Conservation (phyloP, 1,139 yeast species). For the Debaryomyces sp. region DNA sequence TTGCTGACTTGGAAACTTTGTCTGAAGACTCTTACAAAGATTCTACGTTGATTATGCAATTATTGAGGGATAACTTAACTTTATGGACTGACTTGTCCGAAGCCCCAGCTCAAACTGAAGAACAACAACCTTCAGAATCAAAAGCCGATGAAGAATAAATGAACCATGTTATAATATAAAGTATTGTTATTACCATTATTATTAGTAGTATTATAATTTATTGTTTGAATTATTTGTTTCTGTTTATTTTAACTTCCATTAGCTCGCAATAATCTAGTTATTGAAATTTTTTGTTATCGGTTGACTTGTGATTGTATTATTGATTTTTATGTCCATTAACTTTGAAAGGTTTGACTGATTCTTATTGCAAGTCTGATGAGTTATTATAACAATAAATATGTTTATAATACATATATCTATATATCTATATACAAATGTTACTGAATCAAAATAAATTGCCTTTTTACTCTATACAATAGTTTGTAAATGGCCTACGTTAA, state of each 20-base stretch:
- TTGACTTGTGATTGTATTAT: constrained; percentile 1
- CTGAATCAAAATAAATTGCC: constrained; percentile 1
- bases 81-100: constrained; percentile 99
- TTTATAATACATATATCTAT: constrained; percentile 4
- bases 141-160: constrained; percentile 42
- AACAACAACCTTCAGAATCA: constrained; percentile 41
- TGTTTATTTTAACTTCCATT: constrained; percentile 6
- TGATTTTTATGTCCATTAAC: constrained; percentile 2
- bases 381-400: constrained; percentile 5
- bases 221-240: constrained; percentile 11
- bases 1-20: constrained; percentile 96
- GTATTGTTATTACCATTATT: constrained; percentile 12
- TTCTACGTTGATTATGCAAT: constrained; percentile 97
- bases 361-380: not conserved
- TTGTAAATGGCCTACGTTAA: not conserved
- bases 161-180: constrained; percentile 12
- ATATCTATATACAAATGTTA: constrained; percentile 6
- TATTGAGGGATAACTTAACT: constrained; percentile 96
- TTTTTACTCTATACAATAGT: not conserved
- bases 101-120: constrained; percentile 68
- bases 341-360: constrained; percentile 1
- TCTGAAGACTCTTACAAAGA: constrained; percentile 98
- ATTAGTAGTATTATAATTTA: constrained; percentile 8
- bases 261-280: not conserved
- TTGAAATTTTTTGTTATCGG: constrained; percentile 3